Base-by-base conservation (phyloP, 257 asterid species). In the Scutellaria baicalensis region DNA sequence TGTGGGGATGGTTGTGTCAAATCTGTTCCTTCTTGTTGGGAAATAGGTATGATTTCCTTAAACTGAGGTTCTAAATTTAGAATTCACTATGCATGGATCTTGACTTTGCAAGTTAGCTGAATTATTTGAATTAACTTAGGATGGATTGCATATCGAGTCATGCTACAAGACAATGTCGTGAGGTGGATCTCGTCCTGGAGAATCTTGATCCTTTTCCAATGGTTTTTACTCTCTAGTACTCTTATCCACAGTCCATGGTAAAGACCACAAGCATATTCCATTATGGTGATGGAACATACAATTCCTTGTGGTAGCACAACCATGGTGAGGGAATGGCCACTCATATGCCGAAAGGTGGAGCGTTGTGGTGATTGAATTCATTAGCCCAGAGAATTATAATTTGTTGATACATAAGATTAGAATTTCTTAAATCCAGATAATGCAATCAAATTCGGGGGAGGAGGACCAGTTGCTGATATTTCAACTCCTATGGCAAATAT, bases 21-120 rank as follows among this genome's bases (percentile, higher is more conserved):
- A 47, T 66, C 45, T 43, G 33, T 52, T 58, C 75, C 67, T n/a
- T 67, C 16, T 59, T 43, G 12, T 12, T 17, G 27, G 45, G 40
- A 56, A 39, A 48, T 38, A 9, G 70, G 63, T 77, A 72, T 33
- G 52, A 39, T 52, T 50, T 63, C 56, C 78, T 62, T 27, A 17
- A 38, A 27, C 27, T 17, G 2, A 50, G 61, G 74, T 64, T 39
- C 77, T 43, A 27, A 44, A 38, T 52, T 16, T 60, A 52, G 71
- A 47, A 27, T 55, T 47, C 21, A 64, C 42, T 57, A 55, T 50
- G 65, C 68, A 23, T 59, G 71, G 63, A 64, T 78, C 77, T 50
- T 21, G 59, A 4, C 33, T 27, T 27, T 3, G 3, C 20, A 10
- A 40, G 73, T 56, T 69, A 48, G 13, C 73, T 20, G 61, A 50